Percentiles rank a stretch among this genome's conserved stretches.
Conservation (phyloP, 306 rosid genomes). For the Cicer judaicum region DNA sequence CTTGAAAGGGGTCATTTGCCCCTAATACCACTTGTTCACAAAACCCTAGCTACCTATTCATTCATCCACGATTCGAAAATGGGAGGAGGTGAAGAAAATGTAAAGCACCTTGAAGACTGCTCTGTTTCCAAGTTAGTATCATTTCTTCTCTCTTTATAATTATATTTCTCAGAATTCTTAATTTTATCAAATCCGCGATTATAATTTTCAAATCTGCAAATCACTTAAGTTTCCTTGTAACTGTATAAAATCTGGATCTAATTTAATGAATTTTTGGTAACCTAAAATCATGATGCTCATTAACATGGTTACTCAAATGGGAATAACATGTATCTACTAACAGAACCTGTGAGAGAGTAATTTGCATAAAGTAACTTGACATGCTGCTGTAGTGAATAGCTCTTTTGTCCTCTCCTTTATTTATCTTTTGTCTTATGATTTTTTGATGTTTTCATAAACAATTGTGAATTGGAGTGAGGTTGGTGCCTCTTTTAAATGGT, state of each 20-base stretch:
- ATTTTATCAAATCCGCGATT: too few species aligned
- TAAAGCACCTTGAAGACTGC: conserved; percentile 86
- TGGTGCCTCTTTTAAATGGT: neutral
- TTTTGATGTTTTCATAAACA: neutral
- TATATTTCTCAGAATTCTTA: neutral
- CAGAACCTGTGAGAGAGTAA: too few species aligned
- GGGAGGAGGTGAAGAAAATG: conserved; percentile 73
- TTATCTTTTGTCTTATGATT: conserved; percentile 4
- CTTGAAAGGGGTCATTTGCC: too few species aligned
- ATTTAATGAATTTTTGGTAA: neutral
- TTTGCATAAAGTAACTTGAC: too few species aligned
- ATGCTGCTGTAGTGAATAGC: too few species aligned
- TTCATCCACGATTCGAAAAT: conserved; percentile 39
- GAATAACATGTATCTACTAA: too few species aligned
- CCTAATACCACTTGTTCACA: neutral
- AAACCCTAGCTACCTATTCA: neutral
- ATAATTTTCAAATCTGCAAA: neutral
- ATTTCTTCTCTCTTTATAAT: neutral
- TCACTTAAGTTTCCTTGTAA: neutral
- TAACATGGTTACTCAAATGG: too few species aligned
- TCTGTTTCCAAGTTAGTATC: conserved; percentile 81
- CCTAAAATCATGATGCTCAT: conserved; percentile 13
- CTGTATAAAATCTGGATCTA: neutral
- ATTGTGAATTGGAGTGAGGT: conserved; percentile 8
- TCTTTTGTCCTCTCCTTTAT: neutral